Evolutionary conservation across 495 filamentous ascomycete species (phyloP).

Genomic region (Penicillium turbatum): DNA sequence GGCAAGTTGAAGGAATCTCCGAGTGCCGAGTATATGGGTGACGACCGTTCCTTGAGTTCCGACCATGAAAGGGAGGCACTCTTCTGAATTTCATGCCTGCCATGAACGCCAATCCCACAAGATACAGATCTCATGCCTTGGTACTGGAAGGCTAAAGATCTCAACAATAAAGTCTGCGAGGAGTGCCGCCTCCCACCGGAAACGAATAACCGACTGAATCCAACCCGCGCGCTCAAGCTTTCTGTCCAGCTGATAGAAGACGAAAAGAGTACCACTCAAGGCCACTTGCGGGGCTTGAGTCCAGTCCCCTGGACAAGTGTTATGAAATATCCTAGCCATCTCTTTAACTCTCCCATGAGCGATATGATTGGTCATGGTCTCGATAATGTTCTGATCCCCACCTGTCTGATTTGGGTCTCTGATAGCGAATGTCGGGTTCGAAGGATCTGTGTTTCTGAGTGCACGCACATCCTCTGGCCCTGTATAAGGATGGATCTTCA

Average conservation of each 20-base stretch:
- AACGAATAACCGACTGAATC: not conserved
- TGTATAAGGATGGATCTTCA: not conserved
- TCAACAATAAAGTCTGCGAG: not conserved
- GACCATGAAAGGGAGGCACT: not conserved
- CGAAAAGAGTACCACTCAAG: not conserved
- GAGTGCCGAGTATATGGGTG: not conserved
- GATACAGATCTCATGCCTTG: not conserved
- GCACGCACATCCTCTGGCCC: not conserved
- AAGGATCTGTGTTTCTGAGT: not conserved
- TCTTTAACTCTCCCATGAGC: no score
- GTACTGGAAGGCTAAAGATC: not conserved
- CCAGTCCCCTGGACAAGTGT: constrained; percentile 2
- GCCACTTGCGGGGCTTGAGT: not conserved
- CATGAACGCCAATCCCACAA: not conserved
- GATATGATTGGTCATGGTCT: no score
- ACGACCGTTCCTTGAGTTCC: not conserved
- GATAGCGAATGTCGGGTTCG: not conserved
- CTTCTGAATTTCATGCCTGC: not conserved
- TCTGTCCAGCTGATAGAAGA: not conserved
- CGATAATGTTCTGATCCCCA: not conserved
- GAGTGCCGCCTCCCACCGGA: not conserved
- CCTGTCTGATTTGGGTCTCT: not conserved
- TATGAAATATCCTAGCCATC: no score
- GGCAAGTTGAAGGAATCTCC: not conserved
- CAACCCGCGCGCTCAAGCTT: not conserved